Evolutionary conservation across 1,284 basidiomycete genomes (phyloP).

Genomic region (Polyporus tsugae): DNA sequence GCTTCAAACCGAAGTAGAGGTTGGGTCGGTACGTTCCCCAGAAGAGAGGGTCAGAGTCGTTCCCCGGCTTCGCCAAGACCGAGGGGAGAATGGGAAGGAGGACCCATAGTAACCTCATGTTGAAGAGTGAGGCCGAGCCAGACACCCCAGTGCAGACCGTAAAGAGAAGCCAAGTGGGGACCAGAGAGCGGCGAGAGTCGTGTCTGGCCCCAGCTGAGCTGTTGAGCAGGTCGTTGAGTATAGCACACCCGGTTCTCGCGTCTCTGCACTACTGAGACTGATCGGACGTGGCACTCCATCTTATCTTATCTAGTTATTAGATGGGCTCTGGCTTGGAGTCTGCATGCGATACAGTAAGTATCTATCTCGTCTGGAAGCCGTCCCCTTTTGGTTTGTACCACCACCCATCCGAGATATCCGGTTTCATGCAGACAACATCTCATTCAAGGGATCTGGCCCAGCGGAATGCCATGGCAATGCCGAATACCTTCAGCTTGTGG

Average conservation of each 20-base stretch:
- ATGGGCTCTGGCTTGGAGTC: not conserved
- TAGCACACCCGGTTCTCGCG: not conserved
- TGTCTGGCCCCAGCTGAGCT: not conserved
- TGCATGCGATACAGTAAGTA: not conserved
- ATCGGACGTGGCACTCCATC: conserved; percentile 33
- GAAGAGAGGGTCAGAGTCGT: conserved; percentile 71
- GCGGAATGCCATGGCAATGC: not conserved
- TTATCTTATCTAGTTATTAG: conserved; percentile 27
- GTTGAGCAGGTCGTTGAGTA: conserved; percentile 10
- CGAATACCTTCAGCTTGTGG: conserved; percentile 1
- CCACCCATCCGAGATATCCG: not conserved
- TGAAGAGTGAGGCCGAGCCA: not conserved
- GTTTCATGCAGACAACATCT: not conserved
- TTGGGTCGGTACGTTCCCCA: conserved; percentile 95
- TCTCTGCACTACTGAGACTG: not conserved
- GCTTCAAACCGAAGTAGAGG: conserved; percentile 91
- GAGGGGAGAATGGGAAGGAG: conserved; percentile 39
- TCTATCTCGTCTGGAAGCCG: not conserved
- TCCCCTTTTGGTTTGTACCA: not conserved
- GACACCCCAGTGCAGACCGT: not conserved
- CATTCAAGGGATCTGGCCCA: not conserved
- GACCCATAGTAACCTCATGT: conserved; percentile 44
- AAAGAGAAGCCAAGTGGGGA: not conserved
- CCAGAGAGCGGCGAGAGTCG: not conserved
- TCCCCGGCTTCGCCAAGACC: conserved; percentile 39